Evolutionary conservation across 2,329 filamentous ascomycete genomes (phyloP).

Genomic region (Sodiomyces alkalinus): DNA sequence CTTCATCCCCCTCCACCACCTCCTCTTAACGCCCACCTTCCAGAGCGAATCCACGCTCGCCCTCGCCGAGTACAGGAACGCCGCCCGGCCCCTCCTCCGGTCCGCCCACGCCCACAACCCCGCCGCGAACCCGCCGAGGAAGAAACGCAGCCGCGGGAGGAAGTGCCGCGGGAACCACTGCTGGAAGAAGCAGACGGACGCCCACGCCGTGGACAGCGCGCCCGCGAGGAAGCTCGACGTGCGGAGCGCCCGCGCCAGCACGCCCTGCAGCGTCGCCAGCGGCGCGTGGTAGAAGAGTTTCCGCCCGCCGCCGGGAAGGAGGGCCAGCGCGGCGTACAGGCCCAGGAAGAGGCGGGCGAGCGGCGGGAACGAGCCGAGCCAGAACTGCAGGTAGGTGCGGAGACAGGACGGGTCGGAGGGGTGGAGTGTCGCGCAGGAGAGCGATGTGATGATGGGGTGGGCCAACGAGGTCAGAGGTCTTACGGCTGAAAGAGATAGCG

Average conservation of each 20-base stretch:
- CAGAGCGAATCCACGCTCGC: slow-evolving; percentile 71
- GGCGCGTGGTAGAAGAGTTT: slow-evolving; percentile 55
- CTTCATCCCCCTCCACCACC: slow-evolving; percentile 71
- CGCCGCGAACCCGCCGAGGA: slow-evolving; percentile 72
- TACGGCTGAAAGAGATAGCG: slow-evolving; percentile 49
- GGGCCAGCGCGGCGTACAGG: slow-evolving; percentile 51
- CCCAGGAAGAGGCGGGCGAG: slow-evolving; percentile 65
- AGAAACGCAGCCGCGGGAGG: slow-evolving; percentile 74
- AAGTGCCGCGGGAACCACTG: slow-evolving; percentile 56
- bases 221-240: slow-evolving; percentile 68
- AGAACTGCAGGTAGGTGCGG: slow-evolving; percentile 76
- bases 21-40: slow-evolving; percentile 85
- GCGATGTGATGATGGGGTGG: slow-evolving; percentile 69
- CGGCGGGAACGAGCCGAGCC: slow-evolving; percentile 67
- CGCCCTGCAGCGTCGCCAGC: slow-evolving; percentile 45
- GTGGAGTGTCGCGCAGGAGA: slow-evolving; percentile 83
- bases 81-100: slow-evolving; percentile 42
- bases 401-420: slow-evolving; percentile 77
- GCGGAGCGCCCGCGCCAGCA: slow-evolving; percentile 56
- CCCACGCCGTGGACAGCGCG: slow-evolving; percentile 78
- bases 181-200: slow-evolving; percentile 79
- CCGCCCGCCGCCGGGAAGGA: slow-evolving; percentile 51
- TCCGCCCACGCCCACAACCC: slow-evolving; percentile 77
- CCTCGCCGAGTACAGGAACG: slow-evolving; percentile 68
- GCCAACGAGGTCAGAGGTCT: slow-evolving; percentile 68